Conservation (phyloP, 805 yeast genomes). For the Nakazawaea molendinolei region DNA sequence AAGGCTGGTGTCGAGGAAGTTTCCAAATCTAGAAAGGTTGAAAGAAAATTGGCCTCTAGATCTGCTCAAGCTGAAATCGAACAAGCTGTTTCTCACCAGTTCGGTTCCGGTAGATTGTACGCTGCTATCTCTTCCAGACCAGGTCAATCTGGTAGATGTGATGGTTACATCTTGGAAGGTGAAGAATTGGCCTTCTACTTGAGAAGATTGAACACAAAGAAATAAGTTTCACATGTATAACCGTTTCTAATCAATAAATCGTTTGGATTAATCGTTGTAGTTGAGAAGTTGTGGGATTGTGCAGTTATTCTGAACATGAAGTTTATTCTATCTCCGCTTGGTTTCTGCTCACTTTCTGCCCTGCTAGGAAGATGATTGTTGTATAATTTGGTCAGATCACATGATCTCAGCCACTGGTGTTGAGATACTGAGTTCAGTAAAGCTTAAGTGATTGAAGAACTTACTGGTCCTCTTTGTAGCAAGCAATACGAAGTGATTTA, state of each 20-base stretch:
- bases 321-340: too few species aligned
- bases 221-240: slow-evolving; percentile 45
- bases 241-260: slow-evolving; percentile 23
- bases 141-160: slow-evolving; percentile 99
- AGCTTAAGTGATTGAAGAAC: too few species aligned
- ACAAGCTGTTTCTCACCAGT: slow-evolving; percentile 89
- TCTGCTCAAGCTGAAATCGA: slow-evolving; percentile 79
- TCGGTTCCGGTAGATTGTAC: slow-evolving; percentile 98
- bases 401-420: too few species aligned
- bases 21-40: slow-evolving; percentile 69
- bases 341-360: too few species aligned
- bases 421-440: too few species aligned
- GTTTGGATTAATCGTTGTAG: slow-evolving; percentile 13
- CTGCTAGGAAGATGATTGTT: too few species aligned
- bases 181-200: slow-evolving; percentile 99
- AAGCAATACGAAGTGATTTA: too few species aligned
- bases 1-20: slow-evolving; percentile 52
- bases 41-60: slow-evolving; percentile 93
- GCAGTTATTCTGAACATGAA: slow-evolving; percentile 13
- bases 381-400: too few species aligned
- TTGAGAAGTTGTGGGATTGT: slow-evolving; percentile 5
- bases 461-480: too few species aligned
- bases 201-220: slow-evolving; percentile 99
- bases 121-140: slow-evolving; percentile 99
- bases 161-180: slow-evolving; percentile 99